phyloP scores from a whole-genome alignment of 805 yeast genomes.

The Kodamaea restingae region DNA sequence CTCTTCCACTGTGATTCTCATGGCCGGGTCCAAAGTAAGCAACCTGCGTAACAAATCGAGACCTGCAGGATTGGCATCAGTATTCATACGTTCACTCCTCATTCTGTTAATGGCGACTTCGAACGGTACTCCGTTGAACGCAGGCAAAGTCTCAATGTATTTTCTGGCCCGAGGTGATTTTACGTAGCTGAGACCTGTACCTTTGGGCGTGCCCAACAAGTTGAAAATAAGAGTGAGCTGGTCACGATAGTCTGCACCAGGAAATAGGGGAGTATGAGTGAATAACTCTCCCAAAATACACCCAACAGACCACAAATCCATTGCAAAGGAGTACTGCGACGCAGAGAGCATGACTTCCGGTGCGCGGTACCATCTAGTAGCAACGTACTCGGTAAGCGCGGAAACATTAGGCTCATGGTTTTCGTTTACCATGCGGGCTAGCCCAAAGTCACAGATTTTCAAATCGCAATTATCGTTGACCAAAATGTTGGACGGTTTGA shows the following conservation, averaged over 20 bases:
- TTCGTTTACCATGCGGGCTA: conserved; percentile 46
- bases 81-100: conserved; percentile 15
- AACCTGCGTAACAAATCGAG: conserved; percentile 28
- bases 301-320: conserved; percentile 80
- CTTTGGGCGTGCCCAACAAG: conserved; percentile 64
- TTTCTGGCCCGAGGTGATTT: conserved; percentile 23
- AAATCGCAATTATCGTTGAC: conserved; percentile 69
- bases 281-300: conserved; percentile 73
- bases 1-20: conserved; percentile 69
- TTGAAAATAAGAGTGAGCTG: conserved; percentile 65
- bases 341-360: conserved; percentile 78
- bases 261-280: conserved; percentile 59
- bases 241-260: conserved; percentile 70
- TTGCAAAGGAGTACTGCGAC: conserved; percentile 69
- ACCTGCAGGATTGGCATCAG: conserved; percentile 22
- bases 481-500: conserved; percentile 69
- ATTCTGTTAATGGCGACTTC: conserved; percentile 13
- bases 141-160: conserved; percentile 25
- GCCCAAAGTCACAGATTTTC: conserved; percentile 76
- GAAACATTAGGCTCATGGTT: conserved; percentile 21
- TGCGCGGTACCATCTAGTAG: conserved; percentile 82
- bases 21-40: conserved; percentile 66
- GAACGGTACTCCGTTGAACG: conserved; percentile 16
- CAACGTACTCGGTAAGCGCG: conserved; percentile 74
- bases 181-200: conserved; percentile 15